Evolutionary conservation across 139 green algal genomes (phyloP), one percentile per base, ranked within the genome.

Genomic region (Coccomyxa sp.): DNA sequence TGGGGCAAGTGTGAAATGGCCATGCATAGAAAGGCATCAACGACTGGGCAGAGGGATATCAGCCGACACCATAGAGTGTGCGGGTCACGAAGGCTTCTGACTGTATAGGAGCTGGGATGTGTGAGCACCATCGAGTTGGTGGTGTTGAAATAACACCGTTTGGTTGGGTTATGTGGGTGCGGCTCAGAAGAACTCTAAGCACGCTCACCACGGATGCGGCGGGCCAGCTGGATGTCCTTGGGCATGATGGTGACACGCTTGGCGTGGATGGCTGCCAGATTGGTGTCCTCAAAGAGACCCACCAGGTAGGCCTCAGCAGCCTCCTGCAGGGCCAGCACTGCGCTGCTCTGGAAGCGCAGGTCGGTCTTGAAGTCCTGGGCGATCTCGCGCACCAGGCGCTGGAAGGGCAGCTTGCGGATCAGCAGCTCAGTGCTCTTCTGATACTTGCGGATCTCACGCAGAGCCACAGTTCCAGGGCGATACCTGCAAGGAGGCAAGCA

Each of bases 331-430:
- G 92, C 96, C 76, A 99, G 89, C 71, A 98, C 94, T 38, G 96
- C 96, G 68, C 88, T 93, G 82, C 82, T 90, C 92, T 99, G 96
- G 91, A 99, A 99, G 79, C 96, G 91, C 86, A 99, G 92, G 93
- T 99, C 96, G 73, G 96, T 98, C 94, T 99, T 99, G 95, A 98
- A 99, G 90, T 99, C 96, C 93, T 99, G 95, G 41, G 95, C 95
- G 68, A 99, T 99, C 89, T 99, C 96, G 77, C 96, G 92, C 16
- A 99, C 95, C 78, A 99, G 91, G 73, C 95, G 91, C 94, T 98
- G 95, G 91, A 98, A 98, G 77, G 95, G 95, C 85, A 98, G 90
- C 92, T 98, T 98, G 86, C 95, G 90, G 89, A 98, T 98, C 36
- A 98, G 91, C 83, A 93, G 88, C 91, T 97, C 93, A 6, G 92